Evolutionary conservation across 176 grass and related monocot species (phyloP).

Genomic region (Juncus inflexus): DNA sequence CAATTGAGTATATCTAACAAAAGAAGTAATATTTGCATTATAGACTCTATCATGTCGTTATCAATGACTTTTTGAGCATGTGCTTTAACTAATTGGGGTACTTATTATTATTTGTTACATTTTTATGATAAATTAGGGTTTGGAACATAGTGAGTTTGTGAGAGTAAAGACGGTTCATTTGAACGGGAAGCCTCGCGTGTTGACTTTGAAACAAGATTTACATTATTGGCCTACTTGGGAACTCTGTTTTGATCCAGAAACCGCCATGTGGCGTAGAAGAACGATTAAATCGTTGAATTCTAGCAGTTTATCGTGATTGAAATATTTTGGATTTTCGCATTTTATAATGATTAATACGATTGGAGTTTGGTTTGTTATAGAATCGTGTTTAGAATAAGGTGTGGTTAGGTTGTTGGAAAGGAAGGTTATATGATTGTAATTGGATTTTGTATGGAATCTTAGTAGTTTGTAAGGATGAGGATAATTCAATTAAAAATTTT

Average conservation of each 20-base stretch:
- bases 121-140: slow-evolving; percentile 44
- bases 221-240: slow-evolving; percentile 99
- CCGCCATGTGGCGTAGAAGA: slow-evolving; percentile 70
- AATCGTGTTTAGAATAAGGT: not conserved
- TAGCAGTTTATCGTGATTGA: not conserved
- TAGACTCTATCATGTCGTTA: too few species aligned
- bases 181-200: slow-evolving; percentile 90
- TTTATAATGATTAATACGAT: too few species aligned
- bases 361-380: not conserved
- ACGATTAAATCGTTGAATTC: slow-evolving; percentile 73
- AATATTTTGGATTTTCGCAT: too few species aligned
- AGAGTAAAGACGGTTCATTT: slow-evolving; percentile 88
- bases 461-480: too few species aligned
- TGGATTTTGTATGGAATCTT: too few species aligned
- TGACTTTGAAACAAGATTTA: slow-evolving; percentile 94
- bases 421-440: not conserved
- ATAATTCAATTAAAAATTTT: too few species aligned
- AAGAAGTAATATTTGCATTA: too few species aligned
- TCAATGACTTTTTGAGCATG: too few species aligned
- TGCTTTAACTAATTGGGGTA: slow-evolving; percentile 8
- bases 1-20: too few species aligned
- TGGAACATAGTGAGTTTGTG: slow-evolving; percentile 91
- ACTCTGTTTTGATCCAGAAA: slow-evolving; percentile 82
- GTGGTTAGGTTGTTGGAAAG: not conserved
- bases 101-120: not conserved